These are phyloP conservation scores for Cytospora piceae DNA, from an alignment of 2,329 filamentous ascomycete species.

Conservation along the genomic window DNA sequence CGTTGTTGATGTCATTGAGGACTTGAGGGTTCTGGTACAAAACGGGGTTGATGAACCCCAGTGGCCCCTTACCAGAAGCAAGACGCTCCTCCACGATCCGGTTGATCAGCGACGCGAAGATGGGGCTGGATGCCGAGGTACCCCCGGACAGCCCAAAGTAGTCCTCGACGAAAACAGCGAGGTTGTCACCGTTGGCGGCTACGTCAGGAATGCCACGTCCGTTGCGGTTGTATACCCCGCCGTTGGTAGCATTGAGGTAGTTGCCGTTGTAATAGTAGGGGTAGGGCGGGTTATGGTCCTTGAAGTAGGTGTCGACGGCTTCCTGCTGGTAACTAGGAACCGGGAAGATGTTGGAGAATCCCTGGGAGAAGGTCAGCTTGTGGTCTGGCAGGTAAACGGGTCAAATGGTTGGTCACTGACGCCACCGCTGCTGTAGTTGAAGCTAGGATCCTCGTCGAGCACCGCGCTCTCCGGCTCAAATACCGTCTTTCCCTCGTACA, in stretches of 20 bases:
- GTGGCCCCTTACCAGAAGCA: slow-evolving; percentile 46
- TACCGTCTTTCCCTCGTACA: slow-evolving; percentile 32
- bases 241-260: slow-evolving; percentile 31
- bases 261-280: slow-evolving; percentile 32
- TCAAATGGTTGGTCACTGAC: not conserved
- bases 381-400: no score
- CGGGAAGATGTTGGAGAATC: slow-evolving; percentile 52
- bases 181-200: slow-evolving; percentile 36
- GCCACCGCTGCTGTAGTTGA: slow-evolving; percentile 32
- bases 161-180: slow-evolving; percentile 36
- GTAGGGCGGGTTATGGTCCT: slow-evolving; percentile 30
- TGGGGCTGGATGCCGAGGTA: slow-evolving; percentile 59
- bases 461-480: slow-evolving; percentile 31
- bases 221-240: slow-evolving; percentile 33
- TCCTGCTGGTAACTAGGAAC: slow-evolving; percentile 47
- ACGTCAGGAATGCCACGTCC: slow-evolving; percentile 38
- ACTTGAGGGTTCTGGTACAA: slow-evolving; percentile 39
- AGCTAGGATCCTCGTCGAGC: slow-evolving; percentile 29
- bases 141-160: slow-evolving; percentile 47
- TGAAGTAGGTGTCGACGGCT: slow-evolving; percentile 47
- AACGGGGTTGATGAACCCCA: slow-evolving; percentile 43
- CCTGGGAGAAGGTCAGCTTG: slow-evolving; percentile 36
- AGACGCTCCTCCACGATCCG: slow-evolving; percentile 66
- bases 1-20: slow-evolving; percentile 38
- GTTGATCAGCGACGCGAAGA: slow-evolving; percentile 60